Evolutionary conservation across 2,329 filamentous ascomycete species (phyloP), one percentile per base, ranked within the genome.

Genomic region (Phoma sp.): DNA sequence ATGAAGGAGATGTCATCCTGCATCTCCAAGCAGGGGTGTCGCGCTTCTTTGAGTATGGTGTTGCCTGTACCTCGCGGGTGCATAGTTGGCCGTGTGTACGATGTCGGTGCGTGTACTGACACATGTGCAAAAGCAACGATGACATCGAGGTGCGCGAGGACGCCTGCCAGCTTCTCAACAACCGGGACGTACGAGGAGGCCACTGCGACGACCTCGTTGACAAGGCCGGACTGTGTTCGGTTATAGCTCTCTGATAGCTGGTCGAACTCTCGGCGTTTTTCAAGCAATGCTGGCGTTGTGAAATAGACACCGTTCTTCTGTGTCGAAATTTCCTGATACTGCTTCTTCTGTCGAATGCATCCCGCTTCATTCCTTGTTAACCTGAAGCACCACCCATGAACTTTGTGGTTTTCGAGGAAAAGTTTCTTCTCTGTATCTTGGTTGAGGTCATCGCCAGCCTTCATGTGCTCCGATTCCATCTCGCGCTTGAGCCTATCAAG

Each of bases 241-340:
- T 96, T 96, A 80, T 99, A 99, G 71, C 92, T 96, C 57, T 92
- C 88, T 0, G 92, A 96, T 0, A 97, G 83, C 74, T 98, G 93
- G 69, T 99, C 93, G 63, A 96, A 92, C 67, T 99, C 93, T 47
- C 93, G 86, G 26, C 95, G 89, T 66, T 93, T 85, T 21, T 87
- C 83, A 69, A 92, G 89, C 65, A 99, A 81, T 26, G 84, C 87
- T 47, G 86, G 87, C 3, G 95, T 99, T 1, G 95, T 98, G 76
- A 99, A 99, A 78, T 95, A 99, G 49, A 98, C 95, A 36, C 95
- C 95, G 73, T 97, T 99, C 83, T 99, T 99, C 77, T 98, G 95
- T 0, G 96, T 99, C 0, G 93, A 96, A 74, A 92, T 96, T 75
- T 99, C 95, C 67, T 93, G 89, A 67, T 98, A 99, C 42, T 87